Conservation (phyloP, 352 stramenopile species). For the Phytophthora tentaculata region DNA sequence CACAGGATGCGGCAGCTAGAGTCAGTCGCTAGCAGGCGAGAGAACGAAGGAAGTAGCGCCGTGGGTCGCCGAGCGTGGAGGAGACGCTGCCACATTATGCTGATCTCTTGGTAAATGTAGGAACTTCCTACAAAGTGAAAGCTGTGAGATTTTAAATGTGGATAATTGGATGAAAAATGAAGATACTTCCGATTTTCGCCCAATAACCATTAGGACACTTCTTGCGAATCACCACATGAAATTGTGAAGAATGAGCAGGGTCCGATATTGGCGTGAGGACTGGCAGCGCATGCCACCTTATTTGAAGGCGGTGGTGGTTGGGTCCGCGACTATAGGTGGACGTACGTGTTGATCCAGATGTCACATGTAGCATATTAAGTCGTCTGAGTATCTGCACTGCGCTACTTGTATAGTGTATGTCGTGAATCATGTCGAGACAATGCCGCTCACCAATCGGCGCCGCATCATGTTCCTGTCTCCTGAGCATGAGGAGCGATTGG, state of each 20-base stretch:
- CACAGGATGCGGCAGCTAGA: conserved; percentile 60
- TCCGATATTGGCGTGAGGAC: conserved; percentile 32
- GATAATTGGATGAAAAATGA: conserved; percentile 9
- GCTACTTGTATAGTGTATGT: conserved; percentile 31
- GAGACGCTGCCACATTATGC: conserved; percentile 33
- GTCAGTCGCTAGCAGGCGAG: conserved; percentile 26
- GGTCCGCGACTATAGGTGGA: conserved; percentile 33
- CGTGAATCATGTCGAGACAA: conserved; percentile 62
- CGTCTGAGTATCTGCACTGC: not conserved
- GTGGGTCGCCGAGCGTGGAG: conserved; percentile 19
- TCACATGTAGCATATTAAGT: not conserved
- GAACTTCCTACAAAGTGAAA: conserved; percentile 15
- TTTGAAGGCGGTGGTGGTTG: conserved; percentile 37
- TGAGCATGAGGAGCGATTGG: conserved; percentile 56
- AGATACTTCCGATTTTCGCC: not conserved
- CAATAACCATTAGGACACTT: not conserved
- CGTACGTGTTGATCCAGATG: conserved; percentile 20
- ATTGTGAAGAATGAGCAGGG: not conserved
- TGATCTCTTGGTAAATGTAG: conserved; percentile 3
- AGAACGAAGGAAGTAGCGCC: not conserved
- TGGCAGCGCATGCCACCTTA: conserved; percentile 48
- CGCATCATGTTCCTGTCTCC: conserved; percentile 72
- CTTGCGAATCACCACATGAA: too few relatives aligned
- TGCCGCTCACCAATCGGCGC: conserved; percentile 58
- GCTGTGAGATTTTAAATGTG: not conserved